A percentile compares a stretch with the other conserved stretches of the same genome.
Conservation (phyloP, 352 stramenopile species). For the Phytophthora lateralis region DNA sequence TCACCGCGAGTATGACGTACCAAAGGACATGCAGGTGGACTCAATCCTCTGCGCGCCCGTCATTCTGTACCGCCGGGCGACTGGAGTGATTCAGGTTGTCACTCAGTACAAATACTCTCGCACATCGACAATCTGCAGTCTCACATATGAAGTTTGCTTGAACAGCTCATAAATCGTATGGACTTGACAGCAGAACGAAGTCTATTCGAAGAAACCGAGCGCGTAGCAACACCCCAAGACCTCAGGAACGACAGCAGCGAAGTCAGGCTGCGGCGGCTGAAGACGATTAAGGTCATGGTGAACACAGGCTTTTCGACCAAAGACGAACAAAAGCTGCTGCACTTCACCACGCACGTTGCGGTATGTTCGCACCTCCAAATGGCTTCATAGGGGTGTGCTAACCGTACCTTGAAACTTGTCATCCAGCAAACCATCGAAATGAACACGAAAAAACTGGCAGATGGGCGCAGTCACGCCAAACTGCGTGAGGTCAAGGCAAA, state of each 20-base stretch:
- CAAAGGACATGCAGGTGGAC: constrained; percentile 53
- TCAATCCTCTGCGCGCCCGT: constrained; percentile 65
- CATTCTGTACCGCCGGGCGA: constrained; percentile 54
- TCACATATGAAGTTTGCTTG: constrained; percentile 1
- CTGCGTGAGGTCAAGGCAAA: constrained; percentile 52
- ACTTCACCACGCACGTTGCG: constrained; percentile 62
- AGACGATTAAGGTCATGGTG: constrained; percentile 30
- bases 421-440: constrained; percentile 55
- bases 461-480: constrained; percentile 42
- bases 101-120: not conserved
- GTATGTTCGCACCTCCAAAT: constrained; percentile 21
- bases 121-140: not conserved
- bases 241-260: constrained; percentile 40
- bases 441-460: constrained; percentile 45
- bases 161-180: constrained; percentile 59
- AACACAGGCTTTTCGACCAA: constrained; percentile 56
- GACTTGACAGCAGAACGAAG: constrained; percentile 27
- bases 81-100: constrained; percentile 63
- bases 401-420: constrained; percentile 1
- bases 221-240: constrained; percentile 21
- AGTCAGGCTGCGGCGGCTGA: constrained; percentile 43
- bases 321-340: constrained; percentile 70
- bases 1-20: constrained; percentile 63
- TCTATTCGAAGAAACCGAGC: constrained; percentile 3
- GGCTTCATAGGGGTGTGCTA: not conserved